These are phyloP conservation scores for Thalassiosira livingstoniorum DNA, from an alignment of 352 stramenopile genomes.

Conservation along the genomic window DNA sequence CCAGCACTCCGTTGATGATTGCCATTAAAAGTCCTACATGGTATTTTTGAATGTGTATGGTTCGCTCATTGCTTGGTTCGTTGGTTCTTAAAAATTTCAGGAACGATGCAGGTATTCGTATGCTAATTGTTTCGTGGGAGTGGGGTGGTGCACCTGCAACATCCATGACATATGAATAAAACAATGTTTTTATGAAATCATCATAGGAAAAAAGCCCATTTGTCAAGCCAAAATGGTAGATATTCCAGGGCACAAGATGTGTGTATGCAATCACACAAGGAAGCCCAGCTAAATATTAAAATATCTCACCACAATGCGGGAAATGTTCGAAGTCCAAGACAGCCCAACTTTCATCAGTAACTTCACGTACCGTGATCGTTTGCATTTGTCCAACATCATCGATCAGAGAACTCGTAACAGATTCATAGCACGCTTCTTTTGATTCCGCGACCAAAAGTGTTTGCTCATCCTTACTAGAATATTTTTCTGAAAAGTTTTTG, in stretches of 20 bases:
- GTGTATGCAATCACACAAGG: too few species aligned
- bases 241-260: not conserved
- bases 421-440: too few species aligned
- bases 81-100: not conserved
- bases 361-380: too few species aligned
- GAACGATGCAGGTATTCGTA: constrained; percentile 37
- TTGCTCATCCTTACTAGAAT: too few species aligned
- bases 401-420: too few species aligned
- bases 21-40: constrained; percentile 67
- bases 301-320: constrained; percentile 39
- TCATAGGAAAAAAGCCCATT: not conserved
- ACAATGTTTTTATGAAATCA: not conserved
- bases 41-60: constrained; percentile 51
- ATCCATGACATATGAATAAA: not conserved
- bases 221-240: not conserved
- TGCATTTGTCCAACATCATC: too few species aligned
- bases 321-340: constrained; percentile 43
- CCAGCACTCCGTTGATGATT: constrained; percentile 80
- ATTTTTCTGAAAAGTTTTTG: too few species aligned
- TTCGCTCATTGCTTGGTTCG: not conserved
- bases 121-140: constrained; percentile 45
- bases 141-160: constrained; percentile 31
- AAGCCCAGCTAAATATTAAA: not conserved
- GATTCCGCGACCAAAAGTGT: too few species aligned
- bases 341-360: constrained; percentile 11